Conservation (phyloP, 2,329 filamentous ascomycete genomes). For the Pestalotiopsis fici region DNA sequence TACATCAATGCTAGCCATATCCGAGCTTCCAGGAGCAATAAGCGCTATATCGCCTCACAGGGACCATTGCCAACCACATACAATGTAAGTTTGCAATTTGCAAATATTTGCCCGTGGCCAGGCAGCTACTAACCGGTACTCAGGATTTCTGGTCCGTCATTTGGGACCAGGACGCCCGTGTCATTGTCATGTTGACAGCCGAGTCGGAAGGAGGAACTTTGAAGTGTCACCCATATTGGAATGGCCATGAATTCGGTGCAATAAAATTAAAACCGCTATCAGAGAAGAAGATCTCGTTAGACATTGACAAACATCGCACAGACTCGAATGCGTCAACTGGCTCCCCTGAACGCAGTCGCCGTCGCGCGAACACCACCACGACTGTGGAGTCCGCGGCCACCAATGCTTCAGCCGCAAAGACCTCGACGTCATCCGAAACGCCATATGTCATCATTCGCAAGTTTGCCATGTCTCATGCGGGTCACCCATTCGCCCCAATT, state of each 20-base stretch:
- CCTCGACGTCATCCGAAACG: conserved; percentile 47
- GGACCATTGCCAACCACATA: conserved; percentile 92
- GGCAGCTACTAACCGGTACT: conserved; percentile 25
- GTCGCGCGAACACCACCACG: conserved; percentile 56
- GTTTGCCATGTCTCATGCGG: conserved; percentile 77
- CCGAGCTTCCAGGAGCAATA: conserved; percentile 78
- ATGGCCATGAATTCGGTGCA: conserved; percentile 73
- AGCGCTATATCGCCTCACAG: conserved; percentile 93
- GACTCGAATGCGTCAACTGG: conserved; percentile 30
- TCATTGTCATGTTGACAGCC: conserved; percentile 95
- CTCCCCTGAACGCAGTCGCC: conserved; percentile 41
- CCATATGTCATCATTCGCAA: conserved; percentile 84
- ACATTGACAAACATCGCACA: conserved; percentile 58
- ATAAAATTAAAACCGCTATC: conserved; percentile 76
- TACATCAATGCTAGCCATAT: conserved; percentile 95
- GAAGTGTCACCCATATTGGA: conserved; percentile 96
- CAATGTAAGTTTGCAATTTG: conserved; percentile 60
- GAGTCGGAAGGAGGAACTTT: conserved; percentile 91
- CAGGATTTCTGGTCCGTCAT: conserved; percentile 99
- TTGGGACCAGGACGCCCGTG: conserved; percentile 94
- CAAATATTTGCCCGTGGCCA: background rate
- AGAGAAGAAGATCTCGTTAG: conserved; percentile 79
- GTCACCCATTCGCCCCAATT: conserved; percentile 79
- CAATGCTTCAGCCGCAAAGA: conserved; percentile 23
- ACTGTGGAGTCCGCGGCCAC: conserved; percentile 36